Evolutionary conservation across 1,284 basidiomycete species (phyloP).

Genomic region (Singerocomus rubriflavus): DNA sequence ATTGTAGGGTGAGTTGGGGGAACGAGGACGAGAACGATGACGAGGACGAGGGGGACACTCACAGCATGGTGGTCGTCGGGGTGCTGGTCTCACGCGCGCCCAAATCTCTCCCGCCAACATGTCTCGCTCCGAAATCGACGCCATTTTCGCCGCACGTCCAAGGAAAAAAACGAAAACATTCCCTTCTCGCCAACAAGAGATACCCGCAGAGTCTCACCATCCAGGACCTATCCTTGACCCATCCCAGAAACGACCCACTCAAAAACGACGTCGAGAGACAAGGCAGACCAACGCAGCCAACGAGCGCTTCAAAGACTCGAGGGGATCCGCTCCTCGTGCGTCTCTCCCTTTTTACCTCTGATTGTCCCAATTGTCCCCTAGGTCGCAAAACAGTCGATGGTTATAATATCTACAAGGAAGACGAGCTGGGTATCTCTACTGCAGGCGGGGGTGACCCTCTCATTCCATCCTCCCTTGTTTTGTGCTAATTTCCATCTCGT

Average conservation of each 20-base stretch:
- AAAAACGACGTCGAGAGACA: slow-evolving; percentile 25
- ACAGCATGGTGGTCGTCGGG: slow-evolving; percentile 36
- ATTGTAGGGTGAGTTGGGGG: too few relatives aligned
- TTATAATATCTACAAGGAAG: slow-evolving; percentile 82
- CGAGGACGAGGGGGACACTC: slow-evolving; percentile 14
- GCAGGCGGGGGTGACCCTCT: slow-evolving; percentile 68
- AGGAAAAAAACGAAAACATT: slow-evolving; percentile 39
- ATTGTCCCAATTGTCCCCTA: slow-evolving; percentile 31
- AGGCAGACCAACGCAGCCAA: slow-evolving; percentile 38
- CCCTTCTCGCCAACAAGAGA: slow-evolving; percentile 22
- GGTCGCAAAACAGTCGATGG: slow-evolving; percentile 85
- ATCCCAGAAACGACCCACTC: slow-evolving; percentile 14
- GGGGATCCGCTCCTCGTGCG: slow-evolving; percentile 72
- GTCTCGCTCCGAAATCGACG: slow-evolving; percentile 72
- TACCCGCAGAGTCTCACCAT: slow-evolving; percentile 13
- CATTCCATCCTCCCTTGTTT: slow-evolving; percentile 6
- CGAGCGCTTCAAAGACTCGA: slow-evolving; percentile 69
- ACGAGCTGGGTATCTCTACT: slow-evolving; percentile 73
- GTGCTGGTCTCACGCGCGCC: slow-evolving; percentile 21
- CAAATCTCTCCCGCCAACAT: slow-evolving; percentile 29
- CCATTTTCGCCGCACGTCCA: slow-evolving; percentile 60
- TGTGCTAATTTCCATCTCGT: slow-evolving; percentile 23
- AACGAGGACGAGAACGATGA: not conserved
- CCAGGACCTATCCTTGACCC: slow-evolving; percentile 27
- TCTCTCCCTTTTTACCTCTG: slow-evolving; percentile 19